phyloP scores from a whole-genome alignment of 2,329 filamentous ascomycete species.

The Fusarium hainanense region DNA sequence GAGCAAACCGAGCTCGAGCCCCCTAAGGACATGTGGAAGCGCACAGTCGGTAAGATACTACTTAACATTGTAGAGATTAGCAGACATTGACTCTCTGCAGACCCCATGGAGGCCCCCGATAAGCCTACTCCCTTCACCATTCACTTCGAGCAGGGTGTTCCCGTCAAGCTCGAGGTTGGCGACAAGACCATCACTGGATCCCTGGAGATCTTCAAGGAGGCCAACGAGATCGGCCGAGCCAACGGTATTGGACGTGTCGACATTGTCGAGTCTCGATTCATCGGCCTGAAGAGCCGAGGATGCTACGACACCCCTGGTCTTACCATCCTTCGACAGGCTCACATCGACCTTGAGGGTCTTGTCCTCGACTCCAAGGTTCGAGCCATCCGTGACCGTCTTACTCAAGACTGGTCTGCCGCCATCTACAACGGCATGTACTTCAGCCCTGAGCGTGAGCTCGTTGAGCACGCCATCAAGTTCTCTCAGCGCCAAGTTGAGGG shows the following conservation, averaged over 20 bases:
- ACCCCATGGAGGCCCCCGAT: slow-evolving; percentile 71
- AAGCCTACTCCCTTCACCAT: slow-evolving; percentile 72
- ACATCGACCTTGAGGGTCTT: slow-evolving; percentile 63
- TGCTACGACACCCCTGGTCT: slow-evolving; percentile 29
- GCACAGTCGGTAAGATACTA: slow-evolving; percentile 51
- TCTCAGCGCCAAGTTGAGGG: slow-evolving; percentile 64
- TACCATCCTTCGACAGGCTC: slow-evolving; percentile 43
- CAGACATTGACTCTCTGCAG: slow-evolving; percentile 38
- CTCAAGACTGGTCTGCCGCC: slow-evolving; percentile 59
- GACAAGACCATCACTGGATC: slow-evolving; percentile 69
- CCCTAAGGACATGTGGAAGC: slow-evolving; percentile 78
- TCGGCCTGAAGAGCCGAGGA: slow-evolving; percentile 35
- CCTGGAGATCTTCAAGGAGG: slow-evolving; percentile 72
- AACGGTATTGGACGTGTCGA: slow-evolving; percentile 39
- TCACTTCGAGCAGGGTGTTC: slow-evolving; percentile 74
- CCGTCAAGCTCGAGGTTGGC: slow-evolving; percentile 68
- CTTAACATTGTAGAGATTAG: fast-evolving
- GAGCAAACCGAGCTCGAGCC: slow-evolving; percentile 68
- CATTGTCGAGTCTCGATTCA: slow-evolving; percentile 37
- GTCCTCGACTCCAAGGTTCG: slow-evolving; percentile 66
- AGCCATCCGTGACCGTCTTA: slow-evolving; percentile 64
- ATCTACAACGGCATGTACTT: slow-evolving; percentile 57
- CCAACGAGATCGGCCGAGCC: slow-evolving; percentile 58
- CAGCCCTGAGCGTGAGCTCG: slow-evolving; percentile 63
- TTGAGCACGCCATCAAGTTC: slow-evolving; percentile 70